Percentiles rank a stretch among this genome's conserved stretches.
Evolutionary conservation across 148 eudicot species (phyloP).

Genomic region (Drosera capensis): DNA sequence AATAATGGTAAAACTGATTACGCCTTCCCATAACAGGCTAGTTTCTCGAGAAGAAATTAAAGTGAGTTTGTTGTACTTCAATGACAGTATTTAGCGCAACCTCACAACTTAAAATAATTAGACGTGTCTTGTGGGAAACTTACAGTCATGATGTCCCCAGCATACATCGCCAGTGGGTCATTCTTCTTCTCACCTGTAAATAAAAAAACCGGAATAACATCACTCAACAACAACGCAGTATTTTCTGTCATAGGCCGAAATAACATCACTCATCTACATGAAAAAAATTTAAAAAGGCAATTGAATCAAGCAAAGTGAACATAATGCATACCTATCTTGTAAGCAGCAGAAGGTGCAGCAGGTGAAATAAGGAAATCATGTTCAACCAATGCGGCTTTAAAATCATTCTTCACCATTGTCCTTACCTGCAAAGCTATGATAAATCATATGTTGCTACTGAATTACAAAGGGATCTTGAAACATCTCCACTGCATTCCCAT

Average conservation of each 20-base stretch:
- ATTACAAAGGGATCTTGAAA: no score
- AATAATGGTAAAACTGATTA: no score
- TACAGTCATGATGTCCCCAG: conserved; percentile 97
- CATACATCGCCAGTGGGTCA: conserved; percentile 98
- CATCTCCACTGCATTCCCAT: no score
- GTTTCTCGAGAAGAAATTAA: no score
- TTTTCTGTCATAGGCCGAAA: background rate
- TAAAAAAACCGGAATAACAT: conserved; percentile 6
- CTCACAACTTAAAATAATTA: background rate
- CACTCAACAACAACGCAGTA: background rate
- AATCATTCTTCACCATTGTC: conserved; percentile 69
- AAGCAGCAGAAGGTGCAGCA: conserved; percentile 92
- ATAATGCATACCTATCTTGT: conserved; percentile 60
- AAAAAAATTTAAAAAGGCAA: conserved; percentile 2
- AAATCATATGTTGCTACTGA: conserved; percentile 11
- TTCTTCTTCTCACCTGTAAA: conserved; percentile 81
- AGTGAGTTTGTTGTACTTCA: no score
- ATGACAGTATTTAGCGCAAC: no score
- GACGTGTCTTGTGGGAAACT: conserved; percentile 8
- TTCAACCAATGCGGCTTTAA: conserved; percentile 61
- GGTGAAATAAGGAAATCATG: conserved; percentile 95
- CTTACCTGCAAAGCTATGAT: conserved; percentile 50
- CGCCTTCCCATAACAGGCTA: no score
- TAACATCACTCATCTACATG: background rate
- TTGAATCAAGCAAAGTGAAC: conserved; percentile 1